Evolutionary conservation across 164 flowering plant genomes (phyloP), one percentile per base, ranked within the genome.

Genomic region (Stephania japonica): DNA sequence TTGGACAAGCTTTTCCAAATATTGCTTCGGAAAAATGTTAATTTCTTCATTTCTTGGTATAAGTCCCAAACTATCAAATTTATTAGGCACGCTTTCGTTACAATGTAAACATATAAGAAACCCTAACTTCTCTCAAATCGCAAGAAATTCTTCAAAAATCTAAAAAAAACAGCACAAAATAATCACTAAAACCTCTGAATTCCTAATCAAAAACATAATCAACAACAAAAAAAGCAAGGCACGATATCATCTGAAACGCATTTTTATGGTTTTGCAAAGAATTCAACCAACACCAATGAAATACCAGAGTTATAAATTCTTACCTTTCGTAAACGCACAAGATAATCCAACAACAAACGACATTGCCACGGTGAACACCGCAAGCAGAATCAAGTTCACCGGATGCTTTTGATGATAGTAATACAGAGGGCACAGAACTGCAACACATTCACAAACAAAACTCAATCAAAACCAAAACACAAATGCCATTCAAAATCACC

Each of bases 251-350:
- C 23, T 56, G 21, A 53, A 56, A 53, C 61, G 19, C 61, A 53
- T 4, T 53, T 53, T 16, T 12, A 53, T 0, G 61, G 61, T 27
- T 27, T 27, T 27, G 32, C 18, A 50, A 50, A 11, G 14, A 50
- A 11, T 13, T 50, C 11, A 47, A 64, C 27, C 19, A 50, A 21
- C 41, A 47, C 3, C 32, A 27, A 27, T 6, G 38, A 41, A 41
- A 67, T 4, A 59, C 4, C 14, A 5, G 56, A 27, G 9, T 53
- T 67, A 0, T 1, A 9, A 6, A 9, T 56, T 25, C 85, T 79
- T 78, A 90, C 94, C 94, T 3, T 75, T 83, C 5, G 84, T 81
- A 47, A 86, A 88, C 0, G 91, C 87, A 56, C 92, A 90, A 0
- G 88, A 77, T 79, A 88, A 74, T 27, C 94, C 94, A 69, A 90